Base-by-base conservation (phyloP, 169 alveolate genomes). In the Plasmodium coatneyi region DNA sequence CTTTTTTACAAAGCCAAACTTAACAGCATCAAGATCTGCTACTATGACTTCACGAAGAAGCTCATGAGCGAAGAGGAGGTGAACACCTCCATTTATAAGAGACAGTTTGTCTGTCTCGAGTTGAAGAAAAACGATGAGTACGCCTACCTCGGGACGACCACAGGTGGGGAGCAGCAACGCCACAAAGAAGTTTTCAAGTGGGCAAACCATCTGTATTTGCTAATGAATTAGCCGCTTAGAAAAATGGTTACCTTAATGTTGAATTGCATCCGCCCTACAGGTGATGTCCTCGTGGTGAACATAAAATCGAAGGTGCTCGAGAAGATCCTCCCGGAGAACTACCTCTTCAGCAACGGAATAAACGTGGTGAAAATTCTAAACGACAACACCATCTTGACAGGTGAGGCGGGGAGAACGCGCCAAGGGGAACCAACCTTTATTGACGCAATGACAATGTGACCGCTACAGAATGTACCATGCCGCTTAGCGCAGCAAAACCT, bases 321-420 rank as follows among this genome's bases (percentile, higher is more conserved):
- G 82, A 89, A 79, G 71, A 89, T 89, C 4, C 66, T 89, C 19
- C 94, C 94, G 3, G 94, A 89, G 76, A 52, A 39, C 60, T 89
- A 89, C 49, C 54, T 89, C n/a, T 89, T 89, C 82, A 60, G 94
- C 71, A 89, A 89, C 76, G 94, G 94, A 43, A 79, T 89, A 54
- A 89, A 89, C 34, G 94, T 89, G 36, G 84, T 89, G 34, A 89
- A 89, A 49, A 79, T 66, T 25, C 39, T 89, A 41, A 84, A 46
- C 32, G 94, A 89, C 66, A 43, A 78, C 28, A 89, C 94, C 5
- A 79, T 89, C 39, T 54, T 89, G 71, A 89, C 94, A 43, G 94
- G 94, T 89, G 22, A 34, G 60, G 41, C 12, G 30, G 46, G 66
- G 54, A 10, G 54, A 32, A n/a, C 14, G 49, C 49, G 1, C 49